Base-by-base conservation (phyloP, 345 rosid genomes). In the Brassica rapa region DNA sequence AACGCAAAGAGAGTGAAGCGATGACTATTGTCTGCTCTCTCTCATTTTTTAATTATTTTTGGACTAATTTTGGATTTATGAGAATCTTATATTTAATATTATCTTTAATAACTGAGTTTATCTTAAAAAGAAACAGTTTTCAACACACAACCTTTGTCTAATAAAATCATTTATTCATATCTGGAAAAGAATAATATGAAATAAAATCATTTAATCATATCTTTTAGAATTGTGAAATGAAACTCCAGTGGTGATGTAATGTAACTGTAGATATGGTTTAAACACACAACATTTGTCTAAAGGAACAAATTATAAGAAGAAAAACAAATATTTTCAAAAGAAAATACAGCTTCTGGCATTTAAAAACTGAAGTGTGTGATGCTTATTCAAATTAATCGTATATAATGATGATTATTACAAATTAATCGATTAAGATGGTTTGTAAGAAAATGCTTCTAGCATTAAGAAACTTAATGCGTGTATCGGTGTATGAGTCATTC, bases 1-100 rank as follows among this genome's bases (percentile, higher is more conserved):
- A 73, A 79, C 74, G 67, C 78, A 67, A 73, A 79, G 65, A 68
- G 24, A 64, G 59, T 79, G 73, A 73, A 62, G 5, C 65, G 59
- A 73, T 73, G 78, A 68, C 78, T 73, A 60, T 73, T 68, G 82
- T 79, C 74, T 73, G 4, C 25, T 59, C 53, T 62, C 27, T 51
- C 43, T 9, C 12, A 6, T 30, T 66, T 61, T 21, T 57, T 14
- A 43, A 46, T 65, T 10, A 21, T 67, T 25, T 33, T 0, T 0
- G 1, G 19, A 62, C 49, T 59, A 1, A 62, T 51, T 73, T 61
- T 5, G 12, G n/a, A 33, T 61, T 77, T 70, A 70, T 77, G 51
- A 43, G 51, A 43, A 43, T 41, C 46, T 41, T 43, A 37, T 37
- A 8, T 37, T 37, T 37, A 37, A 37, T 8, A 37, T 37, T 37